Evolutionary conservation across 306 rosid genomes (phyloP).

Genomic region (Neltuma alba): DNA sequence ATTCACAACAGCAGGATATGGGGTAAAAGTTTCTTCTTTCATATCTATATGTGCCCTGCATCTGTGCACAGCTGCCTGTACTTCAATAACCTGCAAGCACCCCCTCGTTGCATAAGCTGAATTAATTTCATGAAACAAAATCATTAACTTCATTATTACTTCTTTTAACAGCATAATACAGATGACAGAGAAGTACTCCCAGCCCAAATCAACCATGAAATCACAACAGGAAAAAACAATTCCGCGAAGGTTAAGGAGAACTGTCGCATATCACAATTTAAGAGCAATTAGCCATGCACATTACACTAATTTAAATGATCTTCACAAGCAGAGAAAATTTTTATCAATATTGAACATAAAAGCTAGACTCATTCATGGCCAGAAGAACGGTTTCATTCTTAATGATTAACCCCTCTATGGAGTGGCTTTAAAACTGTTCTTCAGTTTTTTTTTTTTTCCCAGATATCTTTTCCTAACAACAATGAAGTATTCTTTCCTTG

Average conservation of each 20-base stretch:
- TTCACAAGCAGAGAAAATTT: constrained; percentile 5
- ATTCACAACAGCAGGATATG: constrained; percentile 46
- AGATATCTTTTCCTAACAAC: background rate
- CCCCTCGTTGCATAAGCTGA: constrained; percentile 12
- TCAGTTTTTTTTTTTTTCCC: background rate
- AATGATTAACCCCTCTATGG: background rate
- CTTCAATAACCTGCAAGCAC: constrained; percentile 61
- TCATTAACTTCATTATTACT: background rate
- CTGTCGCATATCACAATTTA: background rate
- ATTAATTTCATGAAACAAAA: constrained; percentile 14
- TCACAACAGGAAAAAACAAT: background rate
- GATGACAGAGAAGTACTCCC: background rate
- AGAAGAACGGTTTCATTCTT: background rate
- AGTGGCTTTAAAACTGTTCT: background rate
- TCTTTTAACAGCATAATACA: background rate
- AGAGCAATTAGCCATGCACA: background rate
- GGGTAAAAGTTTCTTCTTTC: constrained; percentile 35
- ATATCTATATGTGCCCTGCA: constrained; percentile 53
- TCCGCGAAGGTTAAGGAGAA: background rate
- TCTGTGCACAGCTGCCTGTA: constrained; percentile 70
- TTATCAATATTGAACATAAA: constrained; percentile 10
- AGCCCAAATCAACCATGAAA: background rate
- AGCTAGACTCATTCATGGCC: background rate
- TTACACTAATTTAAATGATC: constrained; percentile 13
- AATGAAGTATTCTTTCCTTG: constrained; percentile 2